Percentiles rank a stretch among this genome's conserved stretches.
These are phyloP conservation scores for Fagus sylvatica DNA, from an alignment of 306 rosid genomes.

Conservation along the genomic window DNA sequence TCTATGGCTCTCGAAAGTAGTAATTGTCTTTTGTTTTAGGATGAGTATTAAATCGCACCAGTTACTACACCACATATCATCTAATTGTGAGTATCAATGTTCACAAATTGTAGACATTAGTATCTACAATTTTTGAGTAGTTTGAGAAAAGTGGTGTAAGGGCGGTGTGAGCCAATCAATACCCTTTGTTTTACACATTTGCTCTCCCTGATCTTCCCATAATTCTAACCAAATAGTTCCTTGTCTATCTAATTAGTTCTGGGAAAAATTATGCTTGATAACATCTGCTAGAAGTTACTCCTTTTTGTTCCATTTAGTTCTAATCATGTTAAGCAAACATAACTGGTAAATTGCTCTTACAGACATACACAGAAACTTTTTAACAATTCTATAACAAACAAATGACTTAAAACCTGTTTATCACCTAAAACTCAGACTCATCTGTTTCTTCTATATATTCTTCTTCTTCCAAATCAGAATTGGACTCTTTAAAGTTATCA, in stretches of 20 bases:
- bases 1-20: too few relatives aligned
- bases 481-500: slow-evolving; percentile 28
- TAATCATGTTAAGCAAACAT: slow-evolving; percentile 5
- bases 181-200: too few relatives aligned
- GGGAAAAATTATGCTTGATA: background rate
- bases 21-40: too few relatives aligned
- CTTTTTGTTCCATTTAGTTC: background rate
- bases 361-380: background rate
- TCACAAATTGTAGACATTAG: too few relatives aligned
- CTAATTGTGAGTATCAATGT: too few relatives aligned
- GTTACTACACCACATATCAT: too few relatives aligned
- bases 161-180: too few relatives aligned
- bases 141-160: too few relatives aligned
- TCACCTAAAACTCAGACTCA: slow-evolving; percentile 43
- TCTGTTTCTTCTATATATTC: slow-evolving; percentile 55
- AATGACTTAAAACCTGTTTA: background rate
- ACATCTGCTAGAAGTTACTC: background rate
- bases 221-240: too few relatives aligned
- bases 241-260: background rate
- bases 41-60: too few relatives aligned
- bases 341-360: background rate
- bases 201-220: too few relatives aligned
- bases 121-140: too few relatives aligned
- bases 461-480: slow-evolving; percentile 34
- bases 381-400: background rate